Conservation (phyloP, 192 early-diverging fungal genomes). For the Linnemannia exigua region DNA sequence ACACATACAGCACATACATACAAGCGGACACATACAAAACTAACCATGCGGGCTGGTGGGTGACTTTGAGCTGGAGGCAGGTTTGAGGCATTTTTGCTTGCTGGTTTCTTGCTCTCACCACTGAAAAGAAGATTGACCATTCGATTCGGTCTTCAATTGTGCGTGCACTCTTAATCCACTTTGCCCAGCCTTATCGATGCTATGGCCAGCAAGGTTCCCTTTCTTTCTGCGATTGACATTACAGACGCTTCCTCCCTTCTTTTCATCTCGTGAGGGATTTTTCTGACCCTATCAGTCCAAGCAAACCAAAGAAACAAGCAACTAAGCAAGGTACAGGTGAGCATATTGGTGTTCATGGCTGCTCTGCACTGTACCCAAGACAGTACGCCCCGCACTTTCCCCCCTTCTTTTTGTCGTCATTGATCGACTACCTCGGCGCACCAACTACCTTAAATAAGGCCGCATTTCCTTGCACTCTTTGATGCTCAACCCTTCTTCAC, state of each 20-base stretch:
- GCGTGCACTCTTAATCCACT: too few relatives aligned
- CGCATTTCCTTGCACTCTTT: background rate
- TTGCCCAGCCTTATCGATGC: background rate
- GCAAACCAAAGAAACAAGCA: background rate
- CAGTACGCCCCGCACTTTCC: background rate
- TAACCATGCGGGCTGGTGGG: background rate
- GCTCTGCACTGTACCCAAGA: background rate
- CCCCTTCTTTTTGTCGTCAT: background rate
- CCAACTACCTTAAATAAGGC: background rate
- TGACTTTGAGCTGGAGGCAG: background rate
- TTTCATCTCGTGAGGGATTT: slow-evolving; percentile 14
- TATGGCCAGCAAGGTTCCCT: background rate
- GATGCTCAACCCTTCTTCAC: background rate
- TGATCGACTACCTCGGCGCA: background rate
- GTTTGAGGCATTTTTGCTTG: background rate
- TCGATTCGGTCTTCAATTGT: background rate
- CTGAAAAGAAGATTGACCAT: background rate
- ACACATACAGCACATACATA: background rate
- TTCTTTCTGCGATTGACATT: background rate
- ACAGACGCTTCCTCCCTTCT: too few relatives aligned
- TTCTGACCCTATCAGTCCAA: background rate
- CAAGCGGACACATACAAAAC: background rate
- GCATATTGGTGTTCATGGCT: background rate
- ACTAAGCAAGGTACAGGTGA: background rate
- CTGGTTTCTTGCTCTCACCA: background rate